Evolutionary conservation across 495 filamentous ascomycete species (phyloP), one percentile per base, ranked within the genome.

Genomic region (Talaromyces wortmannii): DNA sequence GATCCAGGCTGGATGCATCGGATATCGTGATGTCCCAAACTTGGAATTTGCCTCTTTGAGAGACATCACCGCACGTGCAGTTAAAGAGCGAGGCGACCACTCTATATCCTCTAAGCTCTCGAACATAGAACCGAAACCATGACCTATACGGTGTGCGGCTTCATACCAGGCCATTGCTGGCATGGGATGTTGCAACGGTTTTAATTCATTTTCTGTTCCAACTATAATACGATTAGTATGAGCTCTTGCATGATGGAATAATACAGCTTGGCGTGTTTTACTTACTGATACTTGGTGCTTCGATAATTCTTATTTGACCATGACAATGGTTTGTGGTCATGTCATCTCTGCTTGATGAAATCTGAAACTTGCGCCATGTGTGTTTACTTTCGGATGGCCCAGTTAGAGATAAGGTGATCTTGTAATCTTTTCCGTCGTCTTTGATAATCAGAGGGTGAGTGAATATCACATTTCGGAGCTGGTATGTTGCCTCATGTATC

Each of bases 281-380:
- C 11, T 50, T 16, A 50, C 30, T 30, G 11, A 7, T 7, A 13
- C 48, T 31, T 31, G 30, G 23, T 15, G 4, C 4, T 11, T 50
- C 48, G 7, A 11, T 31, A 30, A 50, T 33, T 23, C 48, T 23
- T 32, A 74, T 72, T 31, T 67, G 57, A 7, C 77, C 79, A 0
- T 55, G 47, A 55, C 70, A 78, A 55, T 81, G 65, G 55, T 70
- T 71, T 2, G 65, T 63, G 74, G 72, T 80, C 12, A 55, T 44
- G 0, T 50, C 55, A 0, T 69, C 74, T 7, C 57, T 64, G 40
- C 62, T 63, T 0, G 76, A 72, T 13, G 66, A 57, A 46, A 82
- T 75, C 2, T 58, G 59, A 45, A 82, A 82, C 0, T 75, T 66
- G 31, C 63, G 77, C 70, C 69, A 79, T 12, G 48, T n/a, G n/a